These are phyloP conservation scores for Hyphopichia buzzinii DNA, from an alignment of 1,139 yeast species.

Conservation along the genomic window DNA sequence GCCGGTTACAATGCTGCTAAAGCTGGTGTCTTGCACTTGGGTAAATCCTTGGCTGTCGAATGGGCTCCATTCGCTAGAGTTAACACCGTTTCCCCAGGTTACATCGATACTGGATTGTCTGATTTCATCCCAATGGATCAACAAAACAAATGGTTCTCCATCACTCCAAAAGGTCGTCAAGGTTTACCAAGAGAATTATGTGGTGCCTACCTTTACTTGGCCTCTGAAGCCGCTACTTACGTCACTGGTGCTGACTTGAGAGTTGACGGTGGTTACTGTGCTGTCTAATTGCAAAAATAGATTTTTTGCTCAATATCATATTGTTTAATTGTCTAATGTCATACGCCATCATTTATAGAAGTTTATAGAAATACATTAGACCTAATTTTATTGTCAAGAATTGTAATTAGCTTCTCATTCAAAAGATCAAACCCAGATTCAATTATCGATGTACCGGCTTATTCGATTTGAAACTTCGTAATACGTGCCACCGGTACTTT, in stretches of 20 bases:
- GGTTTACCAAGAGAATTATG: constrained; percentile 39
- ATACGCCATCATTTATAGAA: constrained; percentile 1
- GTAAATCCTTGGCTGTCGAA: constrained; percentile 30
- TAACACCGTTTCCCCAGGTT: constrained; percentile 32
- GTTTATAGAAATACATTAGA: constrained; percentile 2
- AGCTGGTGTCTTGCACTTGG: constrained; percentile 31
- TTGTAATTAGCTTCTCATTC: background rate
- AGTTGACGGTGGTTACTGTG: constrained; percentile 48
- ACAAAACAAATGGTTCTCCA: constrained; percentile 23
- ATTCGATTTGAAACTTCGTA: too few species aligned
- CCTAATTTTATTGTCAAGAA: background rate
- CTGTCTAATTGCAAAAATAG: constrained; percentile 14
- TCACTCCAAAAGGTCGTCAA: constrained; percentile 43
- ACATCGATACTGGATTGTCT: constrained; percentile 43
- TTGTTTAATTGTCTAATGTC: too few species aligned
- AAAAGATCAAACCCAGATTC: too few species aligned
- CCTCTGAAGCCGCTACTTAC: constrained; percentile 40
- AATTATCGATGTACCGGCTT: too few species aligned
- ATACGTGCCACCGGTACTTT: background rate
- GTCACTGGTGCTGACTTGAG: constrained; percentile 47
- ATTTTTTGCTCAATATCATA: too few species aligned
- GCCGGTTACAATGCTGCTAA: constrained; percentile 54
- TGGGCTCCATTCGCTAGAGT: constrained; percentile 34
- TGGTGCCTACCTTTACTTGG: constrained; percentile 44
- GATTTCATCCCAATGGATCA: constrained; percentile 31